Evolutionary conservation across 371 early-diverging fungal species (phyloP), one percentile per base, ranked within the genome.

Genomic region (Rhizopus microsporus): DNA sequence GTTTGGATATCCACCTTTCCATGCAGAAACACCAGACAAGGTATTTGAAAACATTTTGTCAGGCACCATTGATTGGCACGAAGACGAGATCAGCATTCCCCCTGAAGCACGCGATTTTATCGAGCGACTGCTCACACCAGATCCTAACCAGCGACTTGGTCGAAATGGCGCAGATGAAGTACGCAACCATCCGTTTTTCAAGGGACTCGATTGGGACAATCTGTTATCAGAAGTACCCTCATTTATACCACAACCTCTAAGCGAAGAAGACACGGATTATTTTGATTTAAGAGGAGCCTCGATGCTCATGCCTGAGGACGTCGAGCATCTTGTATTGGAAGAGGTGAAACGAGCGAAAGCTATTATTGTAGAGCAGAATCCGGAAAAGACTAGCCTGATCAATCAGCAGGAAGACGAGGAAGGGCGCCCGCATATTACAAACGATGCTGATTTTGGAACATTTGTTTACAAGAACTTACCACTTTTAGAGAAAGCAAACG

Each of bases 401-500:
- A 23, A 23, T 23, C 23, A 23, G 23, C 13, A 39, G 37, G 17
- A 33, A 29, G 29, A 39, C n/a, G 38, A 33, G 30, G 15, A 12
- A 51, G 40, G 42, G 3, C 44, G 44, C 16, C 15, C 10, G 17
- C 44, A 43, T n/a, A 43, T 43, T 16, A 43, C n/a, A 7, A 43
- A 15, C 38, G 70, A 63, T 15, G 81, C 87, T 4, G 93, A 94
- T 54, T 96, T 97, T 78, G 96, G 97, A 15, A 87, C 91, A 5
- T 93, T 95, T 77, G 86, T 85, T 5, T 96, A 91, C 82, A 94
- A 94, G 57, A 97, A 97, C 66, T 63, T 97, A 44, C 87, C 88
- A 0, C 80, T 86, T 13, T 78, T 97, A 4, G 97, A 92, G 56
- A 92, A 93, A 60, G 95, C 93, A 15, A 97, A 97, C 67, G 86